phyloP scores from a whole-genome alignment of 371 early-diverging fungal species.

The Mycotypha africana region DNA sequence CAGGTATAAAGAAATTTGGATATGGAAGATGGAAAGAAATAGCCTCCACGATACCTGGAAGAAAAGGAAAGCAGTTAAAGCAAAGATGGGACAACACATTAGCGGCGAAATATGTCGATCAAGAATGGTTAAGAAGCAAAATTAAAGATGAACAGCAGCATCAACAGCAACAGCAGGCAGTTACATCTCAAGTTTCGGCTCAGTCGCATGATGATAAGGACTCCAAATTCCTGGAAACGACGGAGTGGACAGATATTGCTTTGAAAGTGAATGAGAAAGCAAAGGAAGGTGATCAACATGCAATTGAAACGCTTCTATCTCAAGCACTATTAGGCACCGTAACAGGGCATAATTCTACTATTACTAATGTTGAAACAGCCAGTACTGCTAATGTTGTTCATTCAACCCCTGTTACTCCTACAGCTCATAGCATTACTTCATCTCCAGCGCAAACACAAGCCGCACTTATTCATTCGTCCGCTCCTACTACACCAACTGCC shows the following conservation, averaged over 20 bases:
- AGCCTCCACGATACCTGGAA: slow-evolving; percentile 28
- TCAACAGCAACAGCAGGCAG: background rate
- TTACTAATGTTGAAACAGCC: background rate
- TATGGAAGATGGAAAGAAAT: slow-evolving; percentile 47
- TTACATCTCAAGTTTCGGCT: too few species aligned
- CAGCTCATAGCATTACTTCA: slow-evolving; percentile 1
- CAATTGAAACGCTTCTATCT: slow-evolving; percentile 36
- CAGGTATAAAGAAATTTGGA: slow-evolving; percentile 37
- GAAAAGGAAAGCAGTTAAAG: slow-evolving; percentile 41
- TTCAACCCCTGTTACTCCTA: slow-evolving; percentile 6
- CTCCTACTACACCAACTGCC: background rate
- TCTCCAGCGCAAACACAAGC: background rate
- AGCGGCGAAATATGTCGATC: slow-evolving; percentile 40
- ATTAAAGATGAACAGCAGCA: slow-evolving; percentile 12
- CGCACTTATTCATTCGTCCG: background rate
- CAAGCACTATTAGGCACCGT: slow-evolving; percentile 28
- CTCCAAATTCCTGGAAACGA: slow-evolving; percentile 21
- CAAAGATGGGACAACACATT: slow-evolving; percentile 43
- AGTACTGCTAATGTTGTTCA: slow-evolving; percentile 2
- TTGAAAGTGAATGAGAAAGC: slow-evolving; percentile 42
- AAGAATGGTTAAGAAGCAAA: slow-evolving; percentile 33
- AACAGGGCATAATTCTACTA: background rate
- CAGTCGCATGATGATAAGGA: slow-evolving; percentile 12
- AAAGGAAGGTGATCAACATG: slow-evolving; percentile 34
- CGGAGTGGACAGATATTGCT: slow-evolving; percentile 33